Conservation (phyloP, 371 early-diverging fungal genomes). For the Syncephalastrum contaminatum region DNA sequence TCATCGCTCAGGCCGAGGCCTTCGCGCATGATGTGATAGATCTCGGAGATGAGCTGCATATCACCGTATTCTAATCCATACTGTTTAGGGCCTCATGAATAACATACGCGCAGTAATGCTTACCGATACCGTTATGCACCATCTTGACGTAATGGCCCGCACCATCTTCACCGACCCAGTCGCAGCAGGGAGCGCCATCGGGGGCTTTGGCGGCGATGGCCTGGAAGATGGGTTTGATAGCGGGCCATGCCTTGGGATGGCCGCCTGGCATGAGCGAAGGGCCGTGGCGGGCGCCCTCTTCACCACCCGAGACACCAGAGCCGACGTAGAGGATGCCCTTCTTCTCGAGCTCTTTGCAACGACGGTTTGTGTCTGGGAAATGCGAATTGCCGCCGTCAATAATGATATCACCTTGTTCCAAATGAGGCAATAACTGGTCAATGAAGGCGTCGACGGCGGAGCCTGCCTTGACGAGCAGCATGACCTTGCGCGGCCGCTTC, state of each 20-base stretch:
- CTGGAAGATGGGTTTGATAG: conserved; percentile 93
- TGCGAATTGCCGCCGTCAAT: conserved; percentile 99
- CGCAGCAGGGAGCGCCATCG: conserved; percentile 95
- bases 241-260: conserved; percentile 88
- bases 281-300: conserved; percentile 99
- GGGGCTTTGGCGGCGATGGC: conserved; percentile 90
- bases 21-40: conserved; percentile 91
- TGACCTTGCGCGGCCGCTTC: conserved; percentile 94
- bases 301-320: conserved; percentile 99
- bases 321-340: conserved; percentile 96
- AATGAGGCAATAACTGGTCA: conserved; percentile 78
- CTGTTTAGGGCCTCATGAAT: not conserved
- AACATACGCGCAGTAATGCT: conserved; percentile 5
- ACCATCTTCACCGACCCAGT: conserved; percentile 98
- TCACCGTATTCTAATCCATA: conserved; percentile 90
- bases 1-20: conserved; percentile 78
- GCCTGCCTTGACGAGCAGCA: conserved; percentile 98
- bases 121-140: conserved; percentile 99
- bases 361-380: conserved; percentile 96
- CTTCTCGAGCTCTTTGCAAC: conserved; percentile 80
- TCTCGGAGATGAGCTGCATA: conserved; percentile 99
- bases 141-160: conserved; percentile 99
- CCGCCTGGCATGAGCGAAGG: conserved; percentile 99
- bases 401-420: conserved; percentile 94
- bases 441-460: conserved; percentile 95